A percentile compares a stretch with the other conserved stretches of the same genome.
Evolutionary conservation across 139 green algal genomes (phyloP).

Genomic region (Micractinium conductrix): DNA sequence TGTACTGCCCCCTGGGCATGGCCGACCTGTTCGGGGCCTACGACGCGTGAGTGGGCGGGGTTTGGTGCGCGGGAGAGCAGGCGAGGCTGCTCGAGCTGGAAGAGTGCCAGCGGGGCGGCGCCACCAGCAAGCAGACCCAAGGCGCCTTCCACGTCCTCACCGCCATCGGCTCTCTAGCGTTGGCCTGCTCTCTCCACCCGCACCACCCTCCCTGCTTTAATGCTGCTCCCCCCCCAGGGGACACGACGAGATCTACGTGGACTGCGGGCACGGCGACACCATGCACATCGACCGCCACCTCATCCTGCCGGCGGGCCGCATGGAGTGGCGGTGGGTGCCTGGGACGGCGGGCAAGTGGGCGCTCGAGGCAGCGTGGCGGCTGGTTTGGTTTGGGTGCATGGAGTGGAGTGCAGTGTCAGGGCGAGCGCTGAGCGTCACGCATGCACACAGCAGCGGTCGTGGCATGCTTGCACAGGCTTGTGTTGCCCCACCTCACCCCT

Average conservation of each 20-base stretch:
- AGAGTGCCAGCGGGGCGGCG: too few relatives aligned
- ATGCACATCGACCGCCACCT: constrained; percentile 37
- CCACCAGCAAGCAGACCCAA: too few relatives aligned
- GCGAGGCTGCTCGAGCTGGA: too few relatives aligned
- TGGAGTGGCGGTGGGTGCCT: constrained; percentile 30
- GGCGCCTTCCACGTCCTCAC: too few relatives aligned
- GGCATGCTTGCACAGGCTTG: not conserved
- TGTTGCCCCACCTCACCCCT: not conserved
- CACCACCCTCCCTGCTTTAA: too few relatives aligned
- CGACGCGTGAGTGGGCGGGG: not conserved
- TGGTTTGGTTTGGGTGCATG: not conserved
- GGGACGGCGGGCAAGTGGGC: not conserved
- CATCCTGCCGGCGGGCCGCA: constrained; percentile 43
- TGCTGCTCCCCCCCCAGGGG: not conserved
- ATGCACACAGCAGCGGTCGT: not conserved
- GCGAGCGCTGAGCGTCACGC: not conserved
- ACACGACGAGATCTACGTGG: constrained; percentile 21
- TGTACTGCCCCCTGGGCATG: constrained; percentile 48
- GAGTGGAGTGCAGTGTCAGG: too few relatives aligned
- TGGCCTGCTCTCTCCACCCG: too few relatives aligned
- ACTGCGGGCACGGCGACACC: constrained; percentile 47
- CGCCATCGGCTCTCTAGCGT: too few relatives aligned
- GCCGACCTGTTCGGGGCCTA: constrained; percentile 44
- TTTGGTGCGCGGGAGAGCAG: too few relatives aligned
- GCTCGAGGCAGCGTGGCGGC: not conserved